phyloP scores from a whole-genome alignment of 2,329 filamentous ascomycete species.

The Epichloe sp. region DNA sequence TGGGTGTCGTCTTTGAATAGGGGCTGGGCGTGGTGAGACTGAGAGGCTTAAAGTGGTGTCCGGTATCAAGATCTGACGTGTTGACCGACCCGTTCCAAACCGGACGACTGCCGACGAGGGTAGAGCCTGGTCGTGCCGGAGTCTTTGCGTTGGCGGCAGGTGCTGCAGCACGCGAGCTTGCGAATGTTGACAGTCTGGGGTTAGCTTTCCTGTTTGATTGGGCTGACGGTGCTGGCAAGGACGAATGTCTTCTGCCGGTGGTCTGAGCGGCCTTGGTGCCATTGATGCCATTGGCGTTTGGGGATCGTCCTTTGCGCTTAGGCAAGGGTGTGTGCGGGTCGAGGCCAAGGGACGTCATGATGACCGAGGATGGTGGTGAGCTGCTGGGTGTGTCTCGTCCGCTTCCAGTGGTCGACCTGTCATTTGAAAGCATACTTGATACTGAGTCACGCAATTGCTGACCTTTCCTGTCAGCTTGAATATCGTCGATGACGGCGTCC shows the following conservation, averaged over 20 bases:
- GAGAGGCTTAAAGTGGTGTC: slow-evolving; percentile 54
- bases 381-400: slow-evolving; percentile 58
- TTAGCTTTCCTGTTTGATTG: slow-evolving; percentile 28
- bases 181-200: slow-evolving; percentile 32
- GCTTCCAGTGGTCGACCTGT: slow-evolving; percentile 58
- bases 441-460: slow-evolving; percentile 84
- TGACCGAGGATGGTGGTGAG: slow-evolving; percentile 48
- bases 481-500: slow-evolving; percentile 61
- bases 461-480: slow-evolving; percentile 46
- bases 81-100: slow-evolving; percentile 62
- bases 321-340: slow-evolving; percentile 32
- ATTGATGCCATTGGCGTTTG: slow-evolving; percentile 29
- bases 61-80: slow-evolving; percentile 47
- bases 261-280: slow-evolving; percentile 33
- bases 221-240: slow-evolving; percentile 31
- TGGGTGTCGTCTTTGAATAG: slow-evolving; percentile 33
- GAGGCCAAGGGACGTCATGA: slow-evolving; percentile 43
- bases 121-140: slow-evolving; percentile 31
- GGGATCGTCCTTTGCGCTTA: slow-evolving; percentile 33
- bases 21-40: slow-evolving; percentile 46
- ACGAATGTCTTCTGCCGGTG: slow-evolving; percentile 31
- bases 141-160: slow-evolving; percentile 24
- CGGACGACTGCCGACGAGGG: slow-evolving; percentile 43
- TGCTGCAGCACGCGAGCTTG: slow-evolving; percentile 38
- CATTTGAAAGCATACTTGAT: slow-evolving; percentile 79